phyloP scores from a whole-genome alignment of 164 flowering plant genomes.

The Malania oleifera region DNA sequence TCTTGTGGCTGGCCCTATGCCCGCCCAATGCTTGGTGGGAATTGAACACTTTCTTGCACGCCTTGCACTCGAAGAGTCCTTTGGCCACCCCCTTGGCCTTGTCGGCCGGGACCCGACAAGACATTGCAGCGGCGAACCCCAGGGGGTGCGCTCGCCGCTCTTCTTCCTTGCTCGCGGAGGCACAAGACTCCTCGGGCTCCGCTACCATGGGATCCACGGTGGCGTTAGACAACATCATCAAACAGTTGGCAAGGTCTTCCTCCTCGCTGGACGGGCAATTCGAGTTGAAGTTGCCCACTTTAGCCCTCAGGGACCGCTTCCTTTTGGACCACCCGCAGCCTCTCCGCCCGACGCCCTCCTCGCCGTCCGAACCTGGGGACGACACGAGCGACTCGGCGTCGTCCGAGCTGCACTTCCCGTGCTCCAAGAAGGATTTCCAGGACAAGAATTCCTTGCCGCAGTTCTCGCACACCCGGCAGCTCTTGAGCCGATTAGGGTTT shows the following conservation, averaged over 20 bases:
- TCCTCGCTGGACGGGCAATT: constrained; percentile 59
- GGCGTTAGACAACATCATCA: constrained; percentile 71
- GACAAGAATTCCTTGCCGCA: constrained; percentile 86
- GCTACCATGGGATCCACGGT: constrained; percentile 38
- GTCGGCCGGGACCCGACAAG: constrained; percentile 11
- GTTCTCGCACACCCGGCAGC: constrained; percentile 64
- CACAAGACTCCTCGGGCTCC: constrained; percentile 75
- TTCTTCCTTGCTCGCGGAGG: constrained; percentile 76
- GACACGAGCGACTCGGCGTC: constrained; percentile 55
- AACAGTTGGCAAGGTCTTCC: constrained; percentile 76
- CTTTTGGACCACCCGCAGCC: constrained; percentile 64
- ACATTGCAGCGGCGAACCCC: constrained; percentile 3
- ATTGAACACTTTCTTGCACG: constrained; percentile 81
- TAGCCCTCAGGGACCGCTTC: constrained; percentile 56
- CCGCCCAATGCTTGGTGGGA: constrained; percentile 97
- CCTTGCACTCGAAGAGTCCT: constrained; percentile 86
- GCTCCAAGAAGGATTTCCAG: constrained; percentile 90
- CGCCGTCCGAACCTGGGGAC: constrained; percentile 48
- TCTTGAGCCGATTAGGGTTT: constrained; percentile 71
- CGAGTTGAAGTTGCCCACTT: constrained; percentile 28
- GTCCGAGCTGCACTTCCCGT: constrained; percentile 62
- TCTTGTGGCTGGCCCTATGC: constrained; percentile 95
- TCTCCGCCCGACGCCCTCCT: constrained; percentile 26
- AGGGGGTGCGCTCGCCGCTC: constrained; percentile 31
- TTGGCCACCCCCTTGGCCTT: constrained; percentile 45